Evolutionary conservation across 306 rosid genomes (phyloP).

Genomic region (Lablab purpureus): DNA sequence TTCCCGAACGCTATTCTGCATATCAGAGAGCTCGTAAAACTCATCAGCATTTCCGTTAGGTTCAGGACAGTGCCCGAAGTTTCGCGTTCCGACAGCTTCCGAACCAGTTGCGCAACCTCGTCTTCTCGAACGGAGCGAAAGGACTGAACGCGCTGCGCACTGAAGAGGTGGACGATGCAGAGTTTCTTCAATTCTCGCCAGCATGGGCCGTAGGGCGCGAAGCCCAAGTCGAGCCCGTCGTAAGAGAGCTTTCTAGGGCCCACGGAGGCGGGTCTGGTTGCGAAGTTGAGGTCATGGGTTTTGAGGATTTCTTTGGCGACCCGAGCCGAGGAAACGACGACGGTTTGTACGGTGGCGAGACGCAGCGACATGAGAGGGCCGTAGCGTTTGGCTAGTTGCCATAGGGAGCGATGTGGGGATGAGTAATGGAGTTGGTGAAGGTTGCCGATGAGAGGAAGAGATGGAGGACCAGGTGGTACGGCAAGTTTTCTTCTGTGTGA

Average conservation of each 20-base stretch:
- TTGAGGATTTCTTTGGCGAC: slow-evolving; percentile 48
- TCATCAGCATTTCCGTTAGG: slow-evolving; percentile 40
- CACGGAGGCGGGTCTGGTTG: slow-evolving; percentile 50
- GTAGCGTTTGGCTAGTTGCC: slow-evolving; percentile 51
- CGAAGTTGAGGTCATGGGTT: slow-evolving; percentile 54
- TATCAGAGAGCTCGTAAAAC: slow-evolving; percentile 40
- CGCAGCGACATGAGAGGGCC: slow-evolving; percentile 65
- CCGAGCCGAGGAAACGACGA: slow-evolving; percentile 46
- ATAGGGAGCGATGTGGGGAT: slow-evolving; percentile 44
- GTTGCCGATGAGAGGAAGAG: slow-evolving; percentile 69
- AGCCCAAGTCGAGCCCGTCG: slow-evolving; percentile 55
- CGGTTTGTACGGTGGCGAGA: slow-evolving; percentile 41
- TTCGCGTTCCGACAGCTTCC: slow-evolving; percentile 14
- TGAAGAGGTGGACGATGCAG: slow-evolving; percentile 53
- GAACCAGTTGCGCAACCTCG: slow-evolving; percentile 46
- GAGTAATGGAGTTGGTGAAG: slow-evolving; percentile 54
- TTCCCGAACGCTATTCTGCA: slow-evolving; percentile 64
- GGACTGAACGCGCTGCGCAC: slow-evolving; percentile 42
- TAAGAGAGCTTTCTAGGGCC: slow-evolving; percentile 47
- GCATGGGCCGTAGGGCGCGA: slow-evolving; percentile 55
- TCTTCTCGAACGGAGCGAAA: slow-evolving; percentile 43
- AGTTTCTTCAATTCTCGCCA: slow-evolving; percentile 61
- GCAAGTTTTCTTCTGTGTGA: background rate
- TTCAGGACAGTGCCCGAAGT: background rate
- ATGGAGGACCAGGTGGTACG: slow-evolving; percentile 54